phyloP scores from a whole-genome alignment of 2,329 filamentous ascomycete genomes.

The Xylariaceae sp. region DNA sequence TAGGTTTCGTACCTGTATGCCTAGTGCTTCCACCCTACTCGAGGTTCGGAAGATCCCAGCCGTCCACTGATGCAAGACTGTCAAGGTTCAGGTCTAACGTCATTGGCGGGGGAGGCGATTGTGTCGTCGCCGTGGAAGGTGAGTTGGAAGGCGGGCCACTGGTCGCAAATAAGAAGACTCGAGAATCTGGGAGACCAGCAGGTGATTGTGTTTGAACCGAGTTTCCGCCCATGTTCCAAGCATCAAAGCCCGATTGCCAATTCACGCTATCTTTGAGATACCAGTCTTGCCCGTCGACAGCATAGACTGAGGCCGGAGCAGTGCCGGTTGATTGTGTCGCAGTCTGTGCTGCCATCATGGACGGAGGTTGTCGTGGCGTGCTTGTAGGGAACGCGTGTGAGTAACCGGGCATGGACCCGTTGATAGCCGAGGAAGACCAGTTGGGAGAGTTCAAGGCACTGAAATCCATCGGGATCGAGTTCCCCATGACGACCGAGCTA shows the following conservation, averaged over 20 bases:
- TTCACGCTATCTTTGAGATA: constrained; percentile 54
- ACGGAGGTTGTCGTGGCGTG: constrained; percentile 17
- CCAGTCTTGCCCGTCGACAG: constrained; percentile 53
- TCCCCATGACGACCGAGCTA: constrained; percentile 19
- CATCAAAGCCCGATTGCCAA: constrained; percentile 56
- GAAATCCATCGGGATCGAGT: constrained; percentile 19
- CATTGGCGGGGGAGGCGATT: constrained; percentile 19
- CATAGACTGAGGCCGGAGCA: constrained; percentile 33
- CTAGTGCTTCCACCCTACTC: constrained; percentile 14
- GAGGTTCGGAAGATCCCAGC: constrained; percentile 27
- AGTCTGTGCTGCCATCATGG: constrained; percentile 6
- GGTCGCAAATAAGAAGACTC: constrained; percentile 29
- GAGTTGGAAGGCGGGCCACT: constrained; percentile 14
- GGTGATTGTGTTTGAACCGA: constrained; percentile 15
- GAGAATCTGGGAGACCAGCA: constrained; percentile 30
- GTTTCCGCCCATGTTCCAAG: constrained; percentile 44
- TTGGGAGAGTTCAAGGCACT: constrained; percentile 17
- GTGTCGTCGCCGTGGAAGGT: constrained; percentile 8
- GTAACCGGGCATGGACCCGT: constrained; percentile 28
- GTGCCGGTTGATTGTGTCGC: constrained; percentile 26
- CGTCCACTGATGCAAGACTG: constrained; percentile 27
- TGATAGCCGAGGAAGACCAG: constrained; percentile 24
- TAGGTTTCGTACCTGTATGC: constrained; percentile 1
- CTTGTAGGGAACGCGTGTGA: constrained; percentile 23
- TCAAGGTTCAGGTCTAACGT: constrained; percentile 27